Conservation (phyloP, 371 early-diverging fungal genomes). For the Dinochytrium kinnereticum region DNA sequence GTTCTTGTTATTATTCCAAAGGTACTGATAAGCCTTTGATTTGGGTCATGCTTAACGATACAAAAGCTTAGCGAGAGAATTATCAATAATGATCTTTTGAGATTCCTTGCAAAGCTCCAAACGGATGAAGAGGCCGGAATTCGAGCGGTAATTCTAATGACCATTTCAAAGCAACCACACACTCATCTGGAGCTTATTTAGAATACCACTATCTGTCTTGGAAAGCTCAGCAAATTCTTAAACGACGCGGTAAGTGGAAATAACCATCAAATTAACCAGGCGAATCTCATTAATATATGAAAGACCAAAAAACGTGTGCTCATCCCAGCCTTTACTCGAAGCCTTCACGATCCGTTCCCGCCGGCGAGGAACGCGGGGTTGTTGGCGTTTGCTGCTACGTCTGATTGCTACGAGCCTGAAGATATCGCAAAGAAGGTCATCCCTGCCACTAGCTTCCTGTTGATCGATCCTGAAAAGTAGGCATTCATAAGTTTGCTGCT, state of each 20-base stretch:
- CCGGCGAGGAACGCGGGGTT: slow-evolving; percentile 90
- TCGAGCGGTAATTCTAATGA: slow-evolving; percentile 62
- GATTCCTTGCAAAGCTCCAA: slow-evolving; percentile 84
- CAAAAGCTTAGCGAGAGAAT: slow-evolving; percentile 69
- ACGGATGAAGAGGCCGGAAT: slow-evolving; percentile 94
- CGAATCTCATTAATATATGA: no score
- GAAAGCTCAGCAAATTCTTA: slow-evolving; percentile 80
- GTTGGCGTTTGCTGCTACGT: slow-evolving; percentile 82
- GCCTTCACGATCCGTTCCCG: slow-evolving; percentile 89
- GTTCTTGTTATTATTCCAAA: slow-evolving; percentile 75
- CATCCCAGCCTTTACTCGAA: slow-evolving; percentile 79
- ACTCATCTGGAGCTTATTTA: slow-evolving; percentile 9
- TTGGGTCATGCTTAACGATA: neutral
- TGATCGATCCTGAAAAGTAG: slow-evolving; percentile 88
- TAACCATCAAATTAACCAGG: no score
- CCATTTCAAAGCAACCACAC: no score
- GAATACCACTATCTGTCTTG: slow-evolving; percentile 91
- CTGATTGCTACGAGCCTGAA: slow-evolving; percentile 69
- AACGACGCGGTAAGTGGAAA: slow-evolving; percentile 72
- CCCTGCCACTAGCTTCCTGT: slow-evolving; percentile 72
- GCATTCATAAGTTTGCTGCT: slow-evolving; percentile 16
- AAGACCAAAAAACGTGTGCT: slow-evolving; percentile 78
- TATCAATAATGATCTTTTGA: slow-evolving; percentile 84
- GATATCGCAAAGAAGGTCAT: slow-evolving; percentile 77
- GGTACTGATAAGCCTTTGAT: slow-evolving; percentile 38